phyloP scores from a whole-genome alignment of 106 monocot genomes.

The Chionographis japonica region DNA sequence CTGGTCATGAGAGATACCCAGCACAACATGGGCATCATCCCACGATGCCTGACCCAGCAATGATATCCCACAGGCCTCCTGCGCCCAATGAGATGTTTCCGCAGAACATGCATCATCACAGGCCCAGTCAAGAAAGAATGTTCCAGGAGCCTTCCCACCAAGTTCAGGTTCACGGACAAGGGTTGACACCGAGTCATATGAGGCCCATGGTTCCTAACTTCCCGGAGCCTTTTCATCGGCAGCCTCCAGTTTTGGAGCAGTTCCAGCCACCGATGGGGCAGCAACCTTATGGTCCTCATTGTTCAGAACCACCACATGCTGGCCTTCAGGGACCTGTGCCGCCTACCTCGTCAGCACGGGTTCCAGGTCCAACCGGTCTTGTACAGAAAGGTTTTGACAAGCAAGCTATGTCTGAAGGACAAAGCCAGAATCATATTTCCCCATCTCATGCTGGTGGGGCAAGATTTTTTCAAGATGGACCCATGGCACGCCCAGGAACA shows the following conservation, averaged over 20 bases:
- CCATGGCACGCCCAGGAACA: constrained; percentile 13
- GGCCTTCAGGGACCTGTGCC: constrained; percentile 10
- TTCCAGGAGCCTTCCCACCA: constrained; percentile 21
- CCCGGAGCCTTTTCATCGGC: constrained; percentile 29
- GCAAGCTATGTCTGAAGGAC: constrained; percentile 3
- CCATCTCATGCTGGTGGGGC: constrained; percentile 18
- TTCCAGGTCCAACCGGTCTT: constrained; percentile 13
- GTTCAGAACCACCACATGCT: constrained; percentile 10
- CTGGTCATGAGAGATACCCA: constrained; percentile 19
- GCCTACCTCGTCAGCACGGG: constrained; percentile 14
- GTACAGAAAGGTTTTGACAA: constrained; percentile 15
- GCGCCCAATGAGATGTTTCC: constrained; percentile 30
- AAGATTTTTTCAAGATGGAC: constrained; percentile 20
- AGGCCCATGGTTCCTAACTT: constrained; percentile 33
- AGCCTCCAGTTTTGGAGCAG: constrained; percentile 4
- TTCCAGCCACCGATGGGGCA: constrained; percentile 12
- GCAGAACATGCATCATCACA: constrained; percentile 26
- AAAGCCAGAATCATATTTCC: constrained; percentile 12
- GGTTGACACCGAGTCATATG: constrained; percentile 22
- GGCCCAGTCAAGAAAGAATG: constrained; percentile 27
- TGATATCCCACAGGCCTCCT: constrained; percentile 30
- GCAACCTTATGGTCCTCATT: constrained; percentile 12
- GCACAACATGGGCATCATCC: constrained; percentile 16
- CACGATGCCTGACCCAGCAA: constrained; percentile 14
- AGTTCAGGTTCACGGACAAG: constrained; percentile 26